Conservation (phyloP, 441 rosid species). For the Arabidopsis hybrid region DNA sequence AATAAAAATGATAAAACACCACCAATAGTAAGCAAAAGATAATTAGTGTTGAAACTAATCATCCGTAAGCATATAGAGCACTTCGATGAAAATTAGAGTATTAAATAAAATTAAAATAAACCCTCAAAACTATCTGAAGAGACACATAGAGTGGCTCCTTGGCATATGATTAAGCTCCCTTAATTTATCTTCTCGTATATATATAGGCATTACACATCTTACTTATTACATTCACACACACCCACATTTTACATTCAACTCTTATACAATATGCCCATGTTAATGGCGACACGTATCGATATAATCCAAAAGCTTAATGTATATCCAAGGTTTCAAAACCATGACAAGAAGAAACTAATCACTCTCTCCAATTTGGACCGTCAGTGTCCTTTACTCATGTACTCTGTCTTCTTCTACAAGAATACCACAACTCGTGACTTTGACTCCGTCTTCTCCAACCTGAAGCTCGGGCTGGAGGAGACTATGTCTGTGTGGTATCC, state of each 20-base stretch:
- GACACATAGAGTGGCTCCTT: conserved; percentile 48
- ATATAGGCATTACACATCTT: conserved; percentile 35
- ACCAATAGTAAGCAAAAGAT: conserved; percentile 42
- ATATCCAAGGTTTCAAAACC: conserved; percentile 48
- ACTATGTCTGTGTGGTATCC: conserved; percentile 68
- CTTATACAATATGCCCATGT: conserved; percentile 21
- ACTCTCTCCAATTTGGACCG: conserved; percentile 69
- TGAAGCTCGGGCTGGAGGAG: conserved; percentile 68
- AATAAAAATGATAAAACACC: conserved; percentile 33
- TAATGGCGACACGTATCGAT: conserved; percentile 47
- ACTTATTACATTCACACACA: conserved; percentile 38
- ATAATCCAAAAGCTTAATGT: conserved; percentile 49
- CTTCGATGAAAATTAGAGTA: conserved; percentile 28
- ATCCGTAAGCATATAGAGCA: conserved; percentile 34
- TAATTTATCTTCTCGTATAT: conserved; percentile 30
- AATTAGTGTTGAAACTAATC: conserved; percentile 41
- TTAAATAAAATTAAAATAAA: conserved; percentile 4
- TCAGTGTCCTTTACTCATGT: conserved; percentile 73
- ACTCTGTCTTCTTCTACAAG: conserved; percentile 69
- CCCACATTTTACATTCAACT: conserved; percentile 30
- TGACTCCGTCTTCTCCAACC: conserved; percentile 49
- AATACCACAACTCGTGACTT: conserved; percentile 44
- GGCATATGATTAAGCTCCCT: conserved; percentile 42
- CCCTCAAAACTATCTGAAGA: conserved; percentile 42
- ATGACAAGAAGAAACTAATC: conserved; percentile 49